A percentile compares a stretch with the other conserved stretches of the same genome.
phyloP scores from a whole-genome alignment of 192 early-diverging fungal genomes.

The Podila epicladia region DNA sequence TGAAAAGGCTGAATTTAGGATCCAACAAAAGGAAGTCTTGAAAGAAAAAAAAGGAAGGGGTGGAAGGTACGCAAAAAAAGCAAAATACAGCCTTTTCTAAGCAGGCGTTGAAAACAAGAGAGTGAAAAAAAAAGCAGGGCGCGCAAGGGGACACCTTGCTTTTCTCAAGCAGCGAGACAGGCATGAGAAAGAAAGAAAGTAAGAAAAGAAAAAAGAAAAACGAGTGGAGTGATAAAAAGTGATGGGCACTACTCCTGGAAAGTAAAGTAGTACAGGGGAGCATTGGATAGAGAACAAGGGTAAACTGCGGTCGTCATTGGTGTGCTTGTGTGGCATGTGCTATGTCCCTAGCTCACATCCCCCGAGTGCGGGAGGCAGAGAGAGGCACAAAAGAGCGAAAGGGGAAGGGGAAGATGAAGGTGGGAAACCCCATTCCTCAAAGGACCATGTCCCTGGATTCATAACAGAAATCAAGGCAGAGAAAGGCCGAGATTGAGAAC shows the following conservation, averaged over 20 bases:
- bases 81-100: not conserved
- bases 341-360: no score
- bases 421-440: not conserved
- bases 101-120: not conserved
- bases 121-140: conserved; percentile 5
- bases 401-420: not conserved
- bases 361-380: no score
- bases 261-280: no score
- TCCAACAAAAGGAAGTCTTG: not conserved
- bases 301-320: no score
- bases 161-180: not conserved
- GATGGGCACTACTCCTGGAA: no score
- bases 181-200: not conserved
- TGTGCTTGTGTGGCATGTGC: no score
- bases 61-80: not conserved
- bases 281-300: no score
- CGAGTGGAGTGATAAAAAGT: no score
- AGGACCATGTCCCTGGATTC: not conserved
- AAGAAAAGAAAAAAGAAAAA: no score
- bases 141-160: not conserved
- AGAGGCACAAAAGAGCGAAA: not conserved
- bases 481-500: not conserved
- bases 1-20: no score
- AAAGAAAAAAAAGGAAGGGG: not conserved
- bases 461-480: not conserved